Percentiles rank a stretch among this genome's conserved stretches.
phyloP scores from a whole-genome alignment of 768 basidiomycete genomes.

The Suillus lakei region DNA sequence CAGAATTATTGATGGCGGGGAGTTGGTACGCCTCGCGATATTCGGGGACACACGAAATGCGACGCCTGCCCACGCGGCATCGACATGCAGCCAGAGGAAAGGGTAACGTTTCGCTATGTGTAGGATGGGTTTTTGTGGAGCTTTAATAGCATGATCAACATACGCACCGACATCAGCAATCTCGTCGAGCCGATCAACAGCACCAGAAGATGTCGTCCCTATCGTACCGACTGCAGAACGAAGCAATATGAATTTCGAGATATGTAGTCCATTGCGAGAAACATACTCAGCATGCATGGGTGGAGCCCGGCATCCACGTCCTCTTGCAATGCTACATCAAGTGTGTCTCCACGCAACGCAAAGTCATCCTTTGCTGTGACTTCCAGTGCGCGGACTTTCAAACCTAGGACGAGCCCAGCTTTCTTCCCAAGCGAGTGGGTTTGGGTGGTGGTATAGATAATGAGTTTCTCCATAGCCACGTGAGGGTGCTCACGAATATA shows the following conservation, averaged over 20 bases:
- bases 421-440: constrained; percentile 87
- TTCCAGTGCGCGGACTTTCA: constrained; percentile 72
- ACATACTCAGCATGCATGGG: constrained; percentile 80
- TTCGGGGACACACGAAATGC: constrained; percentile 82
- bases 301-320: constrained; percentile 62
- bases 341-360: constrained; percentile 66
- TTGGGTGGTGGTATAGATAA: constrained; percentile 89
- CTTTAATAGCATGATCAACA: neutral
- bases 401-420: constrained; percentile 80
- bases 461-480: constrained; percentile 58
- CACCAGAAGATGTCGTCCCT: constrained; percentile 90
- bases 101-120: constrained; percentile 61
- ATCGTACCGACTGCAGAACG: constrained; percentile 74
- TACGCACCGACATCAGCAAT: constrained; percentile 69
- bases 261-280: neutral
- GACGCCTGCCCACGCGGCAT: constrained; percentile 92
- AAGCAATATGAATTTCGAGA: neutral
- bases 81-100: constrained; percentile 83
- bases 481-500: constrained; percentile 56
- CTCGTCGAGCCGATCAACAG: constrained; percentile 79
- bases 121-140: neutral
- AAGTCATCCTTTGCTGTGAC: constrained; percentile 69
- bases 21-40: constrained; percentile 64
- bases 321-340: constrained; percentile 65
- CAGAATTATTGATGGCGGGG: constrained; percentile 73